These are phyloP conservation scores for Coffea humblotiana DNA, from an alignment of 305 asterid species.

Conservation along the genomic window DNA sequence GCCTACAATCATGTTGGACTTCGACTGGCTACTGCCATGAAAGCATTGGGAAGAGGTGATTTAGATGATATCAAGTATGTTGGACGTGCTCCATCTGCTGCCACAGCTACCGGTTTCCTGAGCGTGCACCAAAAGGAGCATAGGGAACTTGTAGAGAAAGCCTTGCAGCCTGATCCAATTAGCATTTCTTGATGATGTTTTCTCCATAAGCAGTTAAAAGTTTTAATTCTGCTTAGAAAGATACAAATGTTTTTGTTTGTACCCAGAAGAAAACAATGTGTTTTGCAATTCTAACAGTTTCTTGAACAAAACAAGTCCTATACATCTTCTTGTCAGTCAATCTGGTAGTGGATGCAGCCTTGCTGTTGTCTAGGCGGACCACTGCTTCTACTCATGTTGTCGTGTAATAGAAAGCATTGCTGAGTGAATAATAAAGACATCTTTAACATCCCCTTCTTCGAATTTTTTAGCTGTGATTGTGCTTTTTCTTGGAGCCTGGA, in stretches of 20 bases:
- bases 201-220: neutral
- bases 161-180: constrained; percentile 66
- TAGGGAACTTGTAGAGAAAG: constrained; percentile 64
- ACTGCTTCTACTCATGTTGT: neutral
- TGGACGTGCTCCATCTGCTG: constrained; percentile 93
- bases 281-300: neutral
- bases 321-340: neutral
- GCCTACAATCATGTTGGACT: constrained; percentile 73
- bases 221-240: neutral
- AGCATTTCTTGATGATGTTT: neutral
- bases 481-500: neutral
- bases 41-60: constrained; percentile 58
- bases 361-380: neutral
- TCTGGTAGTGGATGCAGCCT: neutral
- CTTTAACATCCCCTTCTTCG: neutral
- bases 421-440: neutral
- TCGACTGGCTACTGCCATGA: constrained; percentile 87
- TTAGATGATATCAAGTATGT: constrained; percentile 70
- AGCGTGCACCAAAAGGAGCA: constrained; percentile 76
- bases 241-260: neutral
- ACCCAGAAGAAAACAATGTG: neutral
- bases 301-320: neutral
- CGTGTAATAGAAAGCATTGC: neutral
- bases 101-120: constrained; percentile 90
- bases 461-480: neutral